Evolutionary conservation across 768 basidiomycete genomes (phyloP), one percentile per base, ranked within the genome.

Genomic region (Boletellus sp.): DNA sequence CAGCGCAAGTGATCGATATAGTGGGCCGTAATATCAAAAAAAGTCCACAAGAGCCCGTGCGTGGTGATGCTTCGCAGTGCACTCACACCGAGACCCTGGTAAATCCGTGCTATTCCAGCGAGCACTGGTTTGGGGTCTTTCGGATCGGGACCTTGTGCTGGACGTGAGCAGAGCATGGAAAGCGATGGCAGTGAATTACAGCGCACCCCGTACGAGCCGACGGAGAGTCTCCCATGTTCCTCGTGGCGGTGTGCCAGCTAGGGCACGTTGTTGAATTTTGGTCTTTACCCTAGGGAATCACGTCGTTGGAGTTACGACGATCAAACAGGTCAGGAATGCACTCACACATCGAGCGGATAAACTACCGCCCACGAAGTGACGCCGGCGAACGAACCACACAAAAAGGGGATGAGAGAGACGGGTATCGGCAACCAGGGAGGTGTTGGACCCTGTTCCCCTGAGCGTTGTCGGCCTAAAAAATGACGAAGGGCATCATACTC

Each of bases 401-500:
- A 67, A 68, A 97, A 96, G 23, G 94, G 94, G 45, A 95, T 84
- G 24, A 94, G 65, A 33, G 87, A 85, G 22, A 74, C 58, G 61
- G 80, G 85, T 58, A 94, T 83, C 6, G 93, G 94, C 49, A 94
- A 69, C 91, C 93, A 94, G 7, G 81, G 56, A n/a, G 92, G 90
- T 2, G 86, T 84, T 49, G 76, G 71, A 1, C 88, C 90, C 67
- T 94, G 90, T 66, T 90, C 88, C 20, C 90, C 89, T 26, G 77
- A 78, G 44, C 86, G 78, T 42, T 75, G 72, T 56, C 94, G 78
- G 24, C 94, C 94, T 40, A 95, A 74, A 15, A 93, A 60, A 73
- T 92, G 85, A 39, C 94, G 83, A 79, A 95, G 81, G 16, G 87
- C 85, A 63, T 97, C 94, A 64, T 97, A 96, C 64, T 94, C 92